Percentiles rank a stretch among this genome's conserved stretches.
Evolutionary conservation across 768 basidiomycete genomes (phyloP).

Genomic region (Gloeopeniophorella convolvens): DNA sequence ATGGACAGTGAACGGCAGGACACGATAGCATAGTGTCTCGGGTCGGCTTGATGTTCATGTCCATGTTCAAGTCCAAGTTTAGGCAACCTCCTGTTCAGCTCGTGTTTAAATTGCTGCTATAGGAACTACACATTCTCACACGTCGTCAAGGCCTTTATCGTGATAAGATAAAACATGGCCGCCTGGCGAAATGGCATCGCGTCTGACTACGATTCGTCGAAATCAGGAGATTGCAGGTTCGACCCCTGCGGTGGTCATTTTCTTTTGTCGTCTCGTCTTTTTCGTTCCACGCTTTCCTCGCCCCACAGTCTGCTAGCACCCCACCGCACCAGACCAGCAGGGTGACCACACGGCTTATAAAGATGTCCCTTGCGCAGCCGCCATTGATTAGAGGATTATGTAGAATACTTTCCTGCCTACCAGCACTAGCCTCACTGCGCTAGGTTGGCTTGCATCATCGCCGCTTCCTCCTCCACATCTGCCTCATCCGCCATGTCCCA

Average conservation of each 20-base stretch:
- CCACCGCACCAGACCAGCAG: no score
- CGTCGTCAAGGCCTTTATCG: neutral
- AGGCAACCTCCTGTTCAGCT: no score
- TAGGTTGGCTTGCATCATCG: slow-evolving; percentile 11
- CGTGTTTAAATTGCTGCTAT: no score
- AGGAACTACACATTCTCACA: no score
- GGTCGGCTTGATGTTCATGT: neutral
- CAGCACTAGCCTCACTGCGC: neutral
- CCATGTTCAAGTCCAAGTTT: no score
- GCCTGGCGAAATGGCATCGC: slow-evolving; percentile 94
- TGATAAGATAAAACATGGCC: slow-evolving; percentile 34
- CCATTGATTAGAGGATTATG: no score
- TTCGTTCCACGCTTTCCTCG: neutral
- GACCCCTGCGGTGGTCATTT: slow-evolving; percentile 81
- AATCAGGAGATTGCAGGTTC: slow-evolving; percentile 96
- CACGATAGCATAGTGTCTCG: slow-evolving; percentile 1
- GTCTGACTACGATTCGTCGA: slow-evolving; percentile 94
- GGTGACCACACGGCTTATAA: no score
- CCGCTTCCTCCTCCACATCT: slow-evolving; percentile 26
- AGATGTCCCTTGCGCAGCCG: no score
- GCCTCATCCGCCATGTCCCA: slow-evolving; percentile 47
- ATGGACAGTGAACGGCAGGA: slow-evolving; percentile 10
- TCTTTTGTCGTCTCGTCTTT: neutral
- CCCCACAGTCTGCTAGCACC: no score
- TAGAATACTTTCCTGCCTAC: no score